Percentiles rank a stretch among this genome's conserved stretches.
Evolutionary conservation across 1,139 yeast genomes (phyloP).

Genomic region (Zygosaccharomyces sapae): DNA sequence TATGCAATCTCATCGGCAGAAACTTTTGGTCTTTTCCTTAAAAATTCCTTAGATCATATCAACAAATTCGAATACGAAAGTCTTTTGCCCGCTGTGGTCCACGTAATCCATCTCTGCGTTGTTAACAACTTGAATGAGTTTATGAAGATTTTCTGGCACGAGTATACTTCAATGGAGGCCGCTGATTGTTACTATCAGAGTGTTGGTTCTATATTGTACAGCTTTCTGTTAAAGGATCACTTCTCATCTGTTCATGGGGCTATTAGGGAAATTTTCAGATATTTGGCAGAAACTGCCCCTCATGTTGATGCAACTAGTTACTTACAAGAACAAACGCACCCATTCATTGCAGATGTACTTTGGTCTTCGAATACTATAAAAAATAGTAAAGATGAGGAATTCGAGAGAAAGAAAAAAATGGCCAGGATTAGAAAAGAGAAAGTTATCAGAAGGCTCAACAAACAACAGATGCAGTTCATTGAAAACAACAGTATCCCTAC

Average conservation of each 20-base stretch:
- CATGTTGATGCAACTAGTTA: constrained; percentile 33
- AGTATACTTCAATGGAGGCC: constrained; percentile 37
- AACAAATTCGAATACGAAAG: constrained; percentile 47
- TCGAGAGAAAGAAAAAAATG: constrained; percentile 57
- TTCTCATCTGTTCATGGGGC: constrained; percentile 48
- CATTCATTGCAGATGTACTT: constrained; percentile 31
- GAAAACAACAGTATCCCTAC: constrained; percentile 42
- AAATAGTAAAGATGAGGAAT: constrained; percentile 38
- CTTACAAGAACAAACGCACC: constrained; percentile 36
- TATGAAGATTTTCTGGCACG: constrained; percentile 36
- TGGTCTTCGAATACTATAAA: constrained; percentile 21
- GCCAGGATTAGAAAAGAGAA: constrained; percentile 73
- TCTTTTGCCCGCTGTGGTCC: constrained; percentile 56
- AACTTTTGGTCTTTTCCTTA: constrained; percentile 50
- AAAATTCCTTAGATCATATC: constrained; percentile 46
- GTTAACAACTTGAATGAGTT: constrained; percentile 32
- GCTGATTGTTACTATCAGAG: constrained; percentile 42
- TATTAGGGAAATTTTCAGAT: constrained; percentile 50
- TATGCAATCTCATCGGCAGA: constrained; percentile 49
- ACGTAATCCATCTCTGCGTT: constrained; percentile 60
- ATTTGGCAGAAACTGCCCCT: constrained; percentile 35
- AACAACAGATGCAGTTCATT: constrained; percentile 71
- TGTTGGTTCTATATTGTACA: constrained; percentile 46
- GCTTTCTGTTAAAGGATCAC: constrained; percentile 42
- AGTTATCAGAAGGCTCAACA: constrained; percentile 70